Evolutionary conservation across 2,329 filamentous ascomycete genomes (phyloP).

Genomic region (Zymoseptoria passerinii): DNA sequence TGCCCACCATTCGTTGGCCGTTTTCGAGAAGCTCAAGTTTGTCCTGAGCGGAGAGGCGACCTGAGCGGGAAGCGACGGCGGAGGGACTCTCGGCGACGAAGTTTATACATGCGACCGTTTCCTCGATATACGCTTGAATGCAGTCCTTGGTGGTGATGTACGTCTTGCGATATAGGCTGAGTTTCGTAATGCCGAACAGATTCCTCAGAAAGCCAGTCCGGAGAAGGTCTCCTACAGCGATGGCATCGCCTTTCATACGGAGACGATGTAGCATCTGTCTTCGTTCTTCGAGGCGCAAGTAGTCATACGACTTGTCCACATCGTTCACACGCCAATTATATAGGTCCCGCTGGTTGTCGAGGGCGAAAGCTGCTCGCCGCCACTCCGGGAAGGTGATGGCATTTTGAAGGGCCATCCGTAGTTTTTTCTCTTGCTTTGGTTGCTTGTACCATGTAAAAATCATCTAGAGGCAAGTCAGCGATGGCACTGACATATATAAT

Average conservation of each 20-base stretch:
- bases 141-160: slow-evolving; percentile 87
- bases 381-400: slow-evolving; percentile 14
- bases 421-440: slow-evolving; percentile 4
- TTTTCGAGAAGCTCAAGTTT: slow-evolving; percentile 84
- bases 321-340: slow-evolving; percentile 18
- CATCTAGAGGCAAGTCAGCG: background rate
- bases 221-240: slow-evolving; percentile 68
- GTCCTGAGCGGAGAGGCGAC: slow-evolving; percentile 56
- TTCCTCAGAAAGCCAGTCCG: slow-evolving; percentile 73
- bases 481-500: background rate
- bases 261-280: slow-evolving; percentile 8
- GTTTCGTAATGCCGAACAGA: slow-evolving; percentile 77
- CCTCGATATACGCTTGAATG: slow-evolving; percentile 84
- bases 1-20: slow-evolving; percentile 80
- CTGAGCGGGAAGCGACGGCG: slow-evolving; percentile 8
- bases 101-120: slow-evolving; percentile 71
- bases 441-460: slow-evolving; percentile 1
- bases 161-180: slow-evolving; percentile 72
- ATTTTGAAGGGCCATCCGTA: slow-evolving; percentile 8
- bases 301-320: slow-evolving; percentile 15
- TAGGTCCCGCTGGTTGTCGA: slow-evolving; percentile 10
- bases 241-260: slow-evolving; percentile 9
- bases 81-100: slow-evolving; percentile 64
- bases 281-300: slow-evolving; percentile 14
- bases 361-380: slow-evolving; percentile 11